Evolutionary conservation across 306 rosid species (phyloP).

Genomic region (Vachellia pachyceras): DNA sequence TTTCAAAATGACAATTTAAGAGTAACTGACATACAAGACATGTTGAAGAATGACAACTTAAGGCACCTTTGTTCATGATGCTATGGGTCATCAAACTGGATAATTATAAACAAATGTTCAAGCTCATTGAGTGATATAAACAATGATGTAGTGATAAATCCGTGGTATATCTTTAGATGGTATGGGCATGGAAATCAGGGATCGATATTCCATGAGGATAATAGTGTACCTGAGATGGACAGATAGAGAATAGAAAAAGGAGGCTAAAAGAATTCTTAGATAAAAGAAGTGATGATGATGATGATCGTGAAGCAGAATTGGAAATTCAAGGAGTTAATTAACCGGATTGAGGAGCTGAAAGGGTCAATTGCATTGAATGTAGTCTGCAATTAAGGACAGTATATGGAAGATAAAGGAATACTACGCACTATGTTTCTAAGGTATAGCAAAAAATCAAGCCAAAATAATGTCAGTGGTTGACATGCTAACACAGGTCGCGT

Average conservation of each 20-base stretch:
- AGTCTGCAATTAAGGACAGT: not conserved
- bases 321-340: not conserved
- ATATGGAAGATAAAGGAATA: not conserved
- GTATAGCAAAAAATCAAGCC: not conserved
- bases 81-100: not conserved
- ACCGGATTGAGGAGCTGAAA: not conserved
- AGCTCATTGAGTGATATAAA: not conserved
- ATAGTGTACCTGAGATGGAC: not conserved
- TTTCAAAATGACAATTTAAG: not conserved
- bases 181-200: not conserved
- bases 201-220: not conserved
- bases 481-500: not conserved
- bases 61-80: not conserved
- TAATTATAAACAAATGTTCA: not conserved
- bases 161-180: not conserved
- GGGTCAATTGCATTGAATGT: not conserved
- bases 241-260: not conserved
- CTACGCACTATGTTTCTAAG: not conserved
- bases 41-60: not conserved
- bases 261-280: not conserved
- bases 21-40: not conserved
- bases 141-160: not conserved
- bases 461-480: slow-evolving; percentile 10
- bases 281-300: not conserved
- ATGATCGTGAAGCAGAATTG: not conserved